phyloP scores from a whole-genome alignment of 2,329 filamentous ascomycete genomes.

The Cladophialophora immunda region DNA sequence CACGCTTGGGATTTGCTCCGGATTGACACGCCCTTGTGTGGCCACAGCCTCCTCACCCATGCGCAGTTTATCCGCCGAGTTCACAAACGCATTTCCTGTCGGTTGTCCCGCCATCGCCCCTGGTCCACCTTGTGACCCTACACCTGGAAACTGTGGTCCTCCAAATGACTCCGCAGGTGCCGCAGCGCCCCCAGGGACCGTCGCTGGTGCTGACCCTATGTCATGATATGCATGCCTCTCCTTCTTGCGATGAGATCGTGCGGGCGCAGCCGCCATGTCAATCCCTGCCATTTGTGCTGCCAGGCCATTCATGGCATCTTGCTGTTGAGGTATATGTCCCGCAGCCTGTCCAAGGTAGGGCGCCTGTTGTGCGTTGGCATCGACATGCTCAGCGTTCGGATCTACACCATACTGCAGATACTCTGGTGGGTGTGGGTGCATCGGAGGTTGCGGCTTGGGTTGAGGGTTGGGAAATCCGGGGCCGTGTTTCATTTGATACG shows the following conservation, averaged over 20 bases:
- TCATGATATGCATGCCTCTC: slow-evolving; percentile 92
- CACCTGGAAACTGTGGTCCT: slow-evolving; percentile 31
- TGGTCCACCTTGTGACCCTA: slow-evolving; percentile 53
- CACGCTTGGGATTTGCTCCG: slow-evolving; percentile 92
- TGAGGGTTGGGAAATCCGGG: slow-evolving; percentile 34
- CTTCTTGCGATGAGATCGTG: slow-evolving; percentile 78
- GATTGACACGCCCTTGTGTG: slow-evolving; percentile 79
- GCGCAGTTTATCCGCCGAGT: slow-evolving; percentile 40
- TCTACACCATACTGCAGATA: slow-evolving; percentile 31
- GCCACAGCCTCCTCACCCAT: slow-evolving; percentile 65
- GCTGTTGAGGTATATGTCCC: slow-evolving; percentile 27
- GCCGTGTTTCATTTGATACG: slow-evolving; percentile 33
- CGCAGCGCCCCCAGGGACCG: slow-evolving; percentile 44
- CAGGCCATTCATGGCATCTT: slow-evolving; percentile 45
- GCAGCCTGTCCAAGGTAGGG: slow-evolving; percentile 23
- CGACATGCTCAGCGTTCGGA: slow-evolving; percentile 27
- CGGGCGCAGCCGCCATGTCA: slow-evolving; percentile 65
- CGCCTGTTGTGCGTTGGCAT: slow-evolving; percentile 29
- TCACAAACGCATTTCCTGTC: slow-evolving; percentile 25
- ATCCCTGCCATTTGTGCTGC: slow-evolving; percentile 79
- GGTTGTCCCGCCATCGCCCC: slow-evolving; percentile 42
- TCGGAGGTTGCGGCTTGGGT: slow-evolving; percentile 28
- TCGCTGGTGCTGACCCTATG: slow-evolving; percentile 73
- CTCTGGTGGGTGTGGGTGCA: slow-evolving; percentile 26
- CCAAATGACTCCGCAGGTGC: slow-evolving; percentile 13